phyloP scores from a whole-genome alignment of 2,329 filamentous ascomycete species.

The Colletotrichum sp. region DNA sequence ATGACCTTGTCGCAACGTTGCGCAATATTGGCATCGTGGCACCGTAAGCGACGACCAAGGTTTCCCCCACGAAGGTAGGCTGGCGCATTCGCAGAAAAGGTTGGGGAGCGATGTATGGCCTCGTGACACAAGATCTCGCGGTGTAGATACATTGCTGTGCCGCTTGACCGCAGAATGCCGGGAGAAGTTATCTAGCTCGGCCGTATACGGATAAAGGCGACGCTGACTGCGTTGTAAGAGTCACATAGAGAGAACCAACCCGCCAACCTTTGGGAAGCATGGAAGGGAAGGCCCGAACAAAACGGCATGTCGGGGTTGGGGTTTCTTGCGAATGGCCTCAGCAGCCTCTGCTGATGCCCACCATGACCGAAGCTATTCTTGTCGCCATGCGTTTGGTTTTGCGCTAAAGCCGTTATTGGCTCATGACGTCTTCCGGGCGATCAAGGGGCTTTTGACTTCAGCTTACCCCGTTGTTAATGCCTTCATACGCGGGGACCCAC shows the following conservation, averaged over 20 bases:
- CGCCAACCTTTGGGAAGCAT: background rate
- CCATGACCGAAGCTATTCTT: background rate
- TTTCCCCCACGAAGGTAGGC: background rate
- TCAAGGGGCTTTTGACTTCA: background rate
- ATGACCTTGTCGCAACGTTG: background rate
- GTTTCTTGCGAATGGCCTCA: constrained; percentile 1
- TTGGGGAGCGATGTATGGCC: background rate
- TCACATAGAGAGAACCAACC: background rate
- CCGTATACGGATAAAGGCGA: background rate
- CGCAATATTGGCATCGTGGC: background rate
- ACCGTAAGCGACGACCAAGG: background rate
- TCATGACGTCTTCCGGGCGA: constrained; percentile 6
- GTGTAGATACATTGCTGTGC: constrained; percentile 1
- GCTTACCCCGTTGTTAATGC: background rate
- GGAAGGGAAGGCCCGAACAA: background rate
- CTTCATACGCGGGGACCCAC: background rate
- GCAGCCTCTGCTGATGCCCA: background rate
- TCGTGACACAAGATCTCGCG: constrained; percentile 7
- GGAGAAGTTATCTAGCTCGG: background rate
- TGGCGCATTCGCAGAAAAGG: background rate
- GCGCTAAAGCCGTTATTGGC: background rate
- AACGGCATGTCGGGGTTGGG: background rate
- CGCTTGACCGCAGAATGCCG: background rate
- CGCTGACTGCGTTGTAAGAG: constrained; percentile 9
- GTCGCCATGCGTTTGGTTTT: background rate